Base-by-base conservation (phyloP, 129 eudicot species). In the Flaveria ramosissima region DNA sequence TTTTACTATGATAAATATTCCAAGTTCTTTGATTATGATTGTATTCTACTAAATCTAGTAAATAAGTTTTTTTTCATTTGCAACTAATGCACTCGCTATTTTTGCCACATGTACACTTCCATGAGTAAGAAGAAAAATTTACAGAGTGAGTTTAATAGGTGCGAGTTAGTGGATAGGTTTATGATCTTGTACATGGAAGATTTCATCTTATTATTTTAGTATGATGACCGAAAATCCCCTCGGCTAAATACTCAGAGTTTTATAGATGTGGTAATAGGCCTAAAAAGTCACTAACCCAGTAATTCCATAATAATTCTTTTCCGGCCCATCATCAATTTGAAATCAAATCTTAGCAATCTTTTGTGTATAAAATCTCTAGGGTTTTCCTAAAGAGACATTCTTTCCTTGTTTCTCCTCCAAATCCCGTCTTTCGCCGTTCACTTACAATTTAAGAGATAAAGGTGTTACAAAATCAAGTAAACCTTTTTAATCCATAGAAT, bases 281-380 rank as follows among this genome's bases (percentile, higher is more conserved):
- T 70, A 69, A 69, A 6, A 68, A 43, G 70, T 69, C 30, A 42
- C 76, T 30, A 6, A 23, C 53, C 14, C 62, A 43, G 36, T 30
- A 30, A 30, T 30, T 30, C 5, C 6, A 30, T 30, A 30, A 30
- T 30, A 3, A 30, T 60, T 4, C 0, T 32, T 32, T 32, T 32
- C 52, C 17, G 81, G 76, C 76, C 82, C 82, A 78, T 70, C 13
- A 42, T 69, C 17, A n/a, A 30, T 56, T 1, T 39, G 39, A 7
- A 20, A 32, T 32, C 39, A 4, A 32, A 32, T 32, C 39, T 32
- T 32, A 32, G 39, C 39, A 32, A 32, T 32, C 39, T 32, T 4
- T 75, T 17, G 70, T 48, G 50, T 15, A 47, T 48, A 42, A 23
- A 68, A 68, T 68, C 14, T 32, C 80, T 48, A 66, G 80, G 73